Base-by-base conservation (phyloP, 495 filamentous ascomycete genomes). In the Penicillium bialowiezense region DNA sequence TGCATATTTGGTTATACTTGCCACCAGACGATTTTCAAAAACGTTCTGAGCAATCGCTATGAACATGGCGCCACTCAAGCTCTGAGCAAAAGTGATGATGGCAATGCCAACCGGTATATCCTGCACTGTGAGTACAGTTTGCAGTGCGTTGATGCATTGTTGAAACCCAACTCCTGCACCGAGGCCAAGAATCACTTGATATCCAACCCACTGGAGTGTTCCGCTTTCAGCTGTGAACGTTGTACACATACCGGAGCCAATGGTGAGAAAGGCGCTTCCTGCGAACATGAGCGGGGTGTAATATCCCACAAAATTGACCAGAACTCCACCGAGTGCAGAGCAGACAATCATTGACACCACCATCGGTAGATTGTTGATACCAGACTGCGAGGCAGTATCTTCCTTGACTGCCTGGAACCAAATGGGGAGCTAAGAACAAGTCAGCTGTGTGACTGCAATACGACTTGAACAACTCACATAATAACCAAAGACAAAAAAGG, bases 381-480 rank as follows among this genome's bases (percentile, higher is more conserved):
- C 91, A 1, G 86, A 90, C 24, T 79, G 64, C 5, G 82, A 79
- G 8, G 90, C 88, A 1, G 72, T 74, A 1, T 77, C 79, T 35
- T 78, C 80, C 61, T 91, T 83, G 57, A 95, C 83, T 13, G 88
- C 83, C 62, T 96, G 91, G 72, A 96, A 95, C 86, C 87, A 96
- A 55, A 92, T 85, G 0, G 91, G 90, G 7, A 95, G 67, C 73
- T 87, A 85, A 4, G 43, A 23, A 10, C 2, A 4, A 9, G 14
- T 51, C 42, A 58, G 48, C 39, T 19, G 18, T 13, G 23, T 43
- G 45, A 20, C 26, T 35, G 3, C 41, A 31, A 12, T 24, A 5
- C 18, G 1, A 17, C 7, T 13, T 41, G 29, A 2, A 9, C 3
- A 1, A 62, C 64, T 59, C 46, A 73, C 71, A 39, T 71, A 73